A percentile compares a stretch with the other conserved stretches of the same genome.
Conservation (phyloP, 75 land plant species). For the Picea sitchensis region DNA sequence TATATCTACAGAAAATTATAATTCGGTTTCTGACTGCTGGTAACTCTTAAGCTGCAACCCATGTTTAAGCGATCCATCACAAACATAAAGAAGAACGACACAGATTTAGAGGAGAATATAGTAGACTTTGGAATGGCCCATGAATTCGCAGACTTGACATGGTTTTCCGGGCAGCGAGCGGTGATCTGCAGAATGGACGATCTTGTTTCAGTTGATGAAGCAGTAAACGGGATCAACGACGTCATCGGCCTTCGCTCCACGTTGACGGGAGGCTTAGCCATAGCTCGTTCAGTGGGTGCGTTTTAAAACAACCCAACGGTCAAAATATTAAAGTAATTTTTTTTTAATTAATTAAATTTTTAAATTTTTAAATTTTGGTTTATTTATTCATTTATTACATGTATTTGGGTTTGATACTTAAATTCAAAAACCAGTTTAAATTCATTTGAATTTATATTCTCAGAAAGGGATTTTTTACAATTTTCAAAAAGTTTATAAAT, state of each 20-base stretch:
- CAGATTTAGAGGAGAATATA: constrained; percentile 34
- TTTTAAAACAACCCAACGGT: background rate
- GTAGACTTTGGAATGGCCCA: constrained; percentile 33
- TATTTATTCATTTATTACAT: no score
- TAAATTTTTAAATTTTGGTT: no score
- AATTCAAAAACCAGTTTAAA: no score
- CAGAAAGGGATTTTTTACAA: no score
- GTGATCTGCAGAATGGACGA: constrained; percentile 51
- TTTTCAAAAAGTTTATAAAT: no score
- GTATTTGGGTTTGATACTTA: no score
- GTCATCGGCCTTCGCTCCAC: constrained; percentile 48
- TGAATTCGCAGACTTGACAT: constrained; percentile 69
- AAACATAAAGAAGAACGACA: constrained; percentile 18
- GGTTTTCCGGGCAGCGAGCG: constrained; percentile 56
- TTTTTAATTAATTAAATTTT: no score
- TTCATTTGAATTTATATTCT: no score
- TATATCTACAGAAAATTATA: background rate
- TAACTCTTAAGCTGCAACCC: constrained; percentile 49
- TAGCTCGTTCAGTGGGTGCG: constrained; percentile 30
- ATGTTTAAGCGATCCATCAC: constrained; percentile 58
- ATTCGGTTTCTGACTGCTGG: constrained; percentile 15
- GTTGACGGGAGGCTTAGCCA: constrained; percentile 7
- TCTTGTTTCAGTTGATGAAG: constrained; percentile 30
- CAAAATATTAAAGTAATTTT: background rate
- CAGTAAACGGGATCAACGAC: constrained; percentile 47